Evolutionary conservation across 2,329 filamentous ascomycete species (phyloP).

Genomic region (Colletotrichum somersetense): DNA sequence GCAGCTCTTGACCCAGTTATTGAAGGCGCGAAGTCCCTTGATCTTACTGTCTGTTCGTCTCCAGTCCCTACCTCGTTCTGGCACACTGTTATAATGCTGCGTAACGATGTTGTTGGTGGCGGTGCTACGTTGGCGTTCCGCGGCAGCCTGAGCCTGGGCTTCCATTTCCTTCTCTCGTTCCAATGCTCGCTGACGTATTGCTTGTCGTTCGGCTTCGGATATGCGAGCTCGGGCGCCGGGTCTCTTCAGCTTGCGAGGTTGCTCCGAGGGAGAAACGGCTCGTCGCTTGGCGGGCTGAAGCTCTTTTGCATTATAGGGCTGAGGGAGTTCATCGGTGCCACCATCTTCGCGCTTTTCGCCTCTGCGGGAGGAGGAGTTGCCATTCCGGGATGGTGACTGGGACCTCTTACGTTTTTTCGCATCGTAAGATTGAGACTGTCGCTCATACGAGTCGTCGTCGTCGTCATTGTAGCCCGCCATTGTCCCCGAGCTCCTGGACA

Average conservation of each 20-base stretch:
- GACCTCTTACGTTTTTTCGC: slow-evolving; percentile 58
- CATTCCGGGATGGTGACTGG: slow-evolving; percentile 48
- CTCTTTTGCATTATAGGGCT: slow-evolving; percentile 71
- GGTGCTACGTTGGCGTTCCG: slow-evolving; percentile 64
- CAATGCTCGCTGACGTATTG: slow-evolving; percentile 72
- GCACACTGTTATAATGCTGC: slow-evolving; percentile 96
- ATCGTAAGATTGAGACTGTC: slow-evolving; percentile 50
- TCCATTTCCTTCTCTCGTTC: slow-evolving; percentile 65
- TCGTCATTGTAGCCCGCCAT: slow-evolving; percentile 36
- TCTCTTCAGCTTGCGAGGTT: slow-evolving; percentile 75
- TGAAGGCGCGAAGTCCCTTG: slow-evolving; percentile 93
- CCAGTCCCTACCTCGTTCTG: slow-evolving; percentile 94
- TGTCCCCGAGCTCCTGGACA: slow-evolving; percentile 34
- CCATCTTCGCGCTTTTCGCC: slow-evolving; percentile 48
- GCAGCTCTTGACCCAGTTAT: slow-evolving; percentile 99
- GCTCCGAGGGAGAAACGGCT: slow-evolving; percentile 65
- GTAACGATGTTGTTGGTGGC: slow-evolving; percentile 85
- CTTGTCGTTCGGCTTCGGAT: slow-evolving; percentile 74
- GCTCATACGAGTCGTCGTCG: slow-evolving; percentile 24
- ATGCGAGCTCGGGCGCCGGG: slow-evolving; percentile 77
- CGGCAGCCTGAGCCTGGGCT: slow-evolving; percentile 52
- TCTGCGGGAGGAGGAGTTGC: slow-evolving; percentile 37
- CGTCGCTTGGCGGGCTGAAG: slow-evolving; percentile 71
- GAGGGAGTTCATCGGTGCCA: slow-evolving; percentile 61
- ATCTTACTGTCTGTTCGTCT: slow-evolving; percentile 93